Conservation (phyloP, 768 basidiomycete species). For the Pleurotus djamor region DNA sequence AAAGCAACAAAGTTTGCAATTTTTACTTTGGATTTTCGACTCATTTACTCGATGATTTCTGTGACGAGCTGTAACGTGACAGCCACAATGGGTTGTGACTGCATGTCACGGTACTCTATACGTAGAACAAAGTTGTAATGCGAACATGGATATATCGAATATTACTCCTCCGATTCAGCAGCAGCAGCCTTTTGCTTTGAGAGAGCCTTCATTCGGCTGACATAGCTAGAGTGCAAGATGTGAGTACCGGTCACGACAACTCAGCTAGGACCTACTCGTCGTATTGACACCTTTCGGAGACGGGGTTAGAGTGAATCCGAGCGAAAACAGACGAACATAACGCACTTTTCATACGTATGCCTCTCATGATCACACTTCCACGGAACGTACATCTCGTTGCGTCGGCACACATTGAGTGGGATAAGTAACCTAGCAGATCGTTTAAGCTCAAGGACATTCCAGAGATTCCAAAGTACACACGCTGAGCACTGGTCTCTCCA, state of each 20-base stretch:
- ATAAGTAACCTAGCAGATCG: conserved; percentile 62
- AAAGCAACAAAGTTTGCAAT: conserved; percentile 7
- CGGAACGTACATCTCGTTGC: conserved; percentile 73
- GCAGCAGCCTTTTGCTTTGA: conserved; percentile 61
- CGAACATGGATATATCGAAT: too few species aligned
- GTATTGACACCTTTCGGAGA: conserved; percentile 78
- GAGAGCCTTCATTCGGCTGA: conserved; percentile 85
- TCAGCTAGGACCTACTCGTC: conserved; percentile 71
- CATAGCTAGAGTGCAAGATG: conserved; percentile 49
- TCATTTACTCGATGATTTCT: too few species aligned
- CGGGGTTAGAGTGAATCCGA: neutral
- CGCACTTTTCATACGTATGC: conserved; percentile 83
- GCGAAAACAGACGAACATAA: neutral
- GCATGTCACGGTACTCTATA: too few species aligned
- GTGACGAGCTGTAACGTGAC: too few species aligned
- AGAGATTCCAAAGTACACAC: conserved; percentile 44
- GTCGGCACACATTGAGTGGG: conserved; percentile 85
- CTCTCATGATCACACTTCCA: conserved; percentile 94
- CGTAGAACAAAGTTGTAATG: too few species aligned
- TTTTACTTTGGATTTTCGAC: too few species aligned
- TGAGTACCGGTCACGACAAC: conserved; percentile 7
- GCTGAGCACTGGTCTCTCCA: conserved; percentile 93
- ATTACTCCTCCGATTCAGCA: conserved; percentile 27
- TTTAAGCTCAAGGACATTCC: too few species aligned
- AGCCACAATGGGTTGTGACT: too few species aligned